phyloP scores from a whole-genome alignment of 192 early-diverging fungal genomes.

The Helicostylum pulchrum region DNA sequence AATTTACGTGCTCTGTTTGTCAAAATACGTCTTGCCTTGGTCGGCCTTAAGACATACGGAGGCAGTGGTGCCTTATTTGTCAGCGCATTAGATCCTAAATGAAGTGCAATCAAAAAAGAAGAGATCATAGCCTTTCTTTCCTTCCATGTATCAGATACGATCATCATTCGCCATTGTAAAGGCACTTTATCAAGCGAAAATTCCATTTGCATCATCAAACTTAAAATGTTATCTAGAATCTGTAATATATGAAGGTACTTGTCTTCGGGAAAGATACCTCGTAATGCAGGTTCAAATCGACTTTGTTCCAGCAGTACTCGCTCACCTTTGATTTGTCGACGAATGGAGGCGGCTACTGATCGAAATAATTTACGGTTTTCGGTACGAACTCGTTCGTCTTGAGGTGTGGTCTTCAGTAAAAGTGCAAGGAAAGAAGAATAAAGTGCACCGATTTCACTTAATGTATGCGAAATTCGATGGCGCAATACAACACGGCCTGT shows the following conservation, averaged over 20 bases:
- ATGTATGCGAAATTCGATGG: conserved; percentile 28
- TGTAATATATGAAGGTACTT: conserved; percentile 30
- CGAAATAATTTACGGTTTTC: conserved; percentile 31
- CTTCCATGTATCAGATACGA: conserved; percentile 29
- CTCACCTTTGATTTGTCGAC: conserved; percentile 30
- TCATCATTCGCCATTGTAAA: conserved; percentile 25
- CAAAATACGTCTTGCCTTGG: conserved; percentile 23
- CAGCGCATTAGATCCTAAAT: conserved; percentile 34
- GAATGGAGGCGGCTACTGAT: conserved; percentile 26
- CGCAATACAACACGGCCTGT: conserved; percentile 38
- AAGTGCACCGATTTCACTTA: conserved; percentile 32
- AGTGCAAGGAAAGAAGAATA: conserved; percentile 36
- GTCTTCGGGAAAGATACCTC: conserved; percentile 32
- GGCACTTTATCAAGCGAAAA: conserved; percentile 24
- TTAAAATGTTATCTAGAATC: conserved; percentile 35
- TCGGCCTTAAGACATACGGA: conserved; percentile 31
- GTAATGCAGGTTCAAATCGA: conserved; percentile 36
- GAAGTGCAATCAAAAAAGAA: conserved; percentile 32
- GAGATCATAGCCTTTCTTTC: conserved; percentile 33
- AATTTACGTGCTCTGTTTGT: conserved; percentile 23
- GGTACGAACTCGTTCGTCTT: background rate
- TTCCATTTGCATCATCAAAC: conserved; percentile 35
- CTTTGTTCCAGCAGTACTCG: conserved; percentile 36
- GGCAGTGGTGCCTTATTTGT: conserved; percentile 33
- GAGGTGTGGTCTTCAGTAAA: conserved; percentile 22